A percentile compares a stretch with the other conserved stretches of the same genome.
phyloP scores from a whole-genome alignment of 495 filamentous ascomycete species.

The Elasticomyces elasticus region DNA sequence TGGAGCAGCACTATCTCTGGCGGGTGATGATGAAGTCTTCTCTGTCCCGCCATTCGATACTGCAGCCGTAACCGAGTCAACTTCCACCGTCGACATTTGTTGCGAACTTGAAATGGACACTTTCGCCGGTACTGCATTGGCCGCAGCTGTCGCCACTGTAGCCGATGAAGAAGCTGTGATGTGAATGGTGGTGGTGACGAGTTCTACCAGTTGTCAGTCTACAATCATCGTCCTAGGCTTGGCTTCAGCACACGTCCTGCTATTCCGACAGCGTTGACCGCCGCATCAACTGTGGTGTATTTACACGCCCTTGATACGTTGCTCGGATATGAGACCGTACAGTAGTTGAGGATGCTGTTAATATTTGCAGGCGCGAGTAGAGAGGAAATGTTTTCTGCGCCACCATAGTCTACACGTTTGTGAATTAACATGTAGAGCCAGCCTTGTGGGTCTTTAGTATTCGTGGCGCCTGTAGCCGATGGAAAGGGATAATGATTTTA shows the following conservation, averaged over 20 bases:
- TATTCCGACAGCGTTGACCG: neutral
- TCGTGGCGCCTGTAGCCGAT: neutral
- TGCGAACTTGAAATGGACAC: neutral
- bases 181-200: neutral
- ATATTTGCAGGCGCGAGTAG: neutral
- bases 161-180: neutral
- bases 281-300: neutral
- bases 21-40: too few species aligned
- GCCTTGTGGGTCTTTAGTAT: neutral
- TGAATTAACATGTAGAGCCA: neutral
- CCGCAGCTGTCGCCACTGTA: neutral
- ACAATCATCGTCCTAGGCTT: neutral
- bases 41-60: too few species aligned
- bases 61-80: too few species aligned
- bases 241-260: neutral
- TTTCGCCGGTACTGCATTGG: neutral
- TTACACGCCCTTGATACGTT: neutral
- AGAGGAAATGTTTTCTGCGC: neutral
- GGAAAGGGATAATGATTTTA: conserved; percentile 2
- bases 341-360: conserved; percentile 1
- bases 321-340: neutral
- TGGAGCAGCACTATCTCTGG: too few species aligned
- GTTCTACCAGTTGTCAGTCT: neutral
- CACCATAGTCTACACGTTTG: neutral
- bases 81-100: too few species aligned